Evolutionary conservation across 441 rosid species (phyloP), one percentile per base, ranked within the genome.

Genomic region (Cnidoscolus chayamansa): DNA sequence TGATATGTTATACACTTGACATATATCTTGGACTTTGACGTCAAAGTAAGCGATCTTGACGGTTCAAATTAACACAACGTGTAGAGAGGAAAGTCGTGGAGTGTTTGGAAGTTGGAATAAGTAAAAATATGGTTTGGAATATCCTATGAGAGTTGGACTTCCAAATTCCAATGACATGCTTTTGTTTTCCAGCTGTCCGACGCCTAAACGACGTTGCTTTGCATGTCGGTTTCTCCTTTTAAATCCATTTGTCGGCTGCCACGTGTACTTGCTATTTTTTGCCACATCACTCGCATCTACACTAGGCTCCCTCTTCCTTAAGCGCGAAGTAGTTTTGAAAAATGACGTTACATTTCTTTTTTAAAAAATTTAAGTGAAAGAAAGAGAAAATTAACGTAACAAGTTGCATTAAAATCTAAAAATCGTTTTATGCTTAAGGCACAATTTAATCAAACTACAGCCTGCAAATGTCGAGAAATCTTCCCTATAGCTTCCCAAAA

Each of bases 101-200:
- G 31, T 15, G 25, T 37, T 72, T 53, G 69, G 63, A 31, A 8
- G 32, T 56, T 55, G 12, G 71, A 53, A 67, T 67, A 67, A 31
- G 47, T 51, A 49, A 32, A 67, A 67, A 56, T 65, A 11, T 10
- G 48, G 11, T 48, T 32, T 35, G 43, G 72, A 67, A 67, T 59
- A 74, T 67, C 60, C 72, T 6, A 1, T 50, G 62, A 60, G 20
- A 60, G 31, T 56, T 65, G 71, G 35, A 31, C 53, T 74, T 40
- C 19, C 45, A 9, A 31, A 51, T 74, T 40, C 19, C 45, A 9
- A 15, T 37, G 70, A 16, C 31, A n/a, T 30, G 60, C 13, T 32
- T 15, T 6, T 35, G 32, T 0, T 40, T 43, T 40, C 25, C 69
- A 43, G 51, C 3, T 32, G 40, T 35, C 40, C 25, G 25, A 25